Conservation (phyloP, 2,329 filamentous ascomycete genomes). For the Aspergillus floridensis region DNA sequence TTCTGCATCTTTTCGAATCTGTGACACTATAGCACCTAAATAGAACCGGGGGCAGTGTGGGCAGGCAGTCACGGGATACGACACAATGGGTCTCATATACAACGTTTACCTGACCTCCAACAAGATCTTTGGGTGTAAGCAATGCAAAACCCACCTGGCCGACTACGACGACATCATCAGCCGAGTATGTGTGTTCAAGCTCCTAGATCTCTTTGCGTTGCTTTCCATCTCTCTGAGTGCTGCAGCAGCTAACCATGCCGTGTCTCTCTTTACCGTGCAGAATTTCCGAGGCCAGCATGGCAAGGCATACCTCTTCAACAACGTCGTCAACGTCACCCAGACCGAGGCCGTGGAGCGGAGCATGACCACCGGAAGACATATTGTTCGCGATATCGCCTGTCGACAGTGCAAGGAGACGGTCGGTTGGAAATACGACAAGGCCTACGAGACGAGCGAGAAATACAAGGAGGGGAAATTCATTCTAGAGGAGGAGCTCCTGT, state of each 20-base stretch:
- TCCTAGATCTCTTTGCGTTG: neutral
- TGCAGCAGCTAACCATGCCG: slow-evolving; percentile 7
- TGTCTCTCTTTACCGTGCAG: slow-evolving; percentile 46
- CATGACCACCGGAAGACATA: slow-evolving; percentile 95
- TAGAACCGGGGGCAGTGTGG: slow-evolving; percentile 16
- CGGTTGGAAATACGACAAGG: slow-evolving; percentile 99
- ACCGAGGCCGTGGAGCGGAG: slow-evolving; percentile 85
- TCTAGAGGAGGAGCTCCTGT: slow-evolving; percentile 84
- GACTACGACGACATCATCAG: slow-evolving; percentile 97
- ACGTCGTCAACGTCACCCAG: slow-evolving; percentile 83
- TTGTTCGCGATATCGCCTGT: slow-evolving; percentile 91
- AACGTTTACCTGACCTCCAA: slow-evolving; percentile 84
- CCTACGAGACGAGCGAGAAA: slow-evolving; percentile 86
- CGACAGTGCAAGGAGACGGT: slow-evolving; percentile 88
- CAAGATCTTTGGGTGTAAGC: slow-evolving; percentile 90
- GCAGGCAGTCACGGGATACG: slow-evolving; percentile 17
- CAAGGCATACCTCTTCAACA: slow-evolving; percentile 95
- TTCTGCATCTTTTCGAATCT: slow-evolving; percentile 1
- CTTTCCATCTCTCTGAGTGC: neutral
- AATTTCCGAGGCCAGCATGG: slow-evolving; percentile 98
- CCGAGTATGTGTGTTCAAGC: slow-evolving; percentile 60
- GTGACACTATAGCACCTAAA: slow-evolving; percentile 21
- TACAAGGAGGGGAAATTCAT: slow-evolving; percentile 99
- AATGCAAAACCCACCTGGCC: slow-evolving; percentile 91
- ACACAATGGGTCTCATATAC: slow-evolving; percentile 79